Evolutionary conservation across 495 filamentous ascomycete species (phyloP).

Genomic region (Hypomontagnella submonticulosa): DNA sequence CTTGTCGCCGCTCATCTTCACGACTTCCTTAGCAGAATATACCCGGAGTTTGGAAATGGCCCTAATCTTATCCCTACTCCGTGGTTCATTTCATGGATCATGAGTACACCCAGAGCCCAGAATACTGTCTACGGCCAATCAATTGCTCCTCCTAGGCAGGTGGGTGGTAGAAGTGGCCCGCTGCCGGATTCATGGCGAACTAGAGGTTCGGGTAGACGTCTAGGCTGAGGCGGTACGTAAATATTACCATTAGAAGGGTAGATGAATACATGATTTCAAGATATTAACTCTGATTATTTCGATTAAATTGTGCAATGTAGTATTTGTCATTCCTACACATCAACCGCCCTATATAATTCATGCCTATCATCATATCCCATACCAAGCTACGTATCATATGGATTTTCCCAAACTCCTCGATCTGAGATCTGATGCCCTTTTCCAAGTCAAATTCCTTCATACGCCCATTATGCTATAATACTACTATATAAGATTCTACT

Average conservation of each 20-base stretch:
- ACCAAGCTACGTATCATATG: background rate
- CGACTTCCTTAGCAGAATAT: constrained; percentile 85
- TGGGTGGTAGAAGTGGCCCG: constrained; percentile 53
- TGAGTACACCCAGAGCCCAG: constrained; percentile 59
- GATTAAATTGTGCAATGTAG: background rate
- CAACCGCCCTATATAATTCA: background rate
- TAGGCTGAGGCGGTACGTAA: constrained; percentile 59
- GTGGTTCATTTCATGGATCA: constrained; percentile 68
- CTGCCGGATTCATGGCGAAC: constrained; percentile 71
- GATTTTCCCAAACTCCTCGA: background rate
- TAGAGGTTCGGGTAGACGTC: constrained; percentile 73
- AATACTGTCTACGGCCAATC: constrained; percentile 71
- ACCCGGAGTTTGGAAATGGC: constrained; percentile 84
- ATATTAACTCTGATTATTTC: background rate
- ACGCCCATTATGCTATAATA: background rate
- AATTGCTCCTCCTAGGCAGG: constrained; percentile 49
- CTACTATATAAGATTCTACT: background rate
- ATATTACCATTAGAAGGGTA: background rate
- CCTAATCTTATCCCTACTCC: constrained; percentile 77
- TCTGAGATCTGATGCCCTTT: background rate
- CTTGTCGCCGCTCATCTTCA: constrained; percentile 85
- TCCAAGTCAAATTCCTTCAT: background rate
- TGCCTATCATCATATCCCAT: background rate
- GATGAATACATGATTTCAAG: background rate
- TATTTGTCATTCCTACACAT: background rate